Base-by-base conservation (phyloP, 805 yeast species). In the Pichia heedii region DNA sequence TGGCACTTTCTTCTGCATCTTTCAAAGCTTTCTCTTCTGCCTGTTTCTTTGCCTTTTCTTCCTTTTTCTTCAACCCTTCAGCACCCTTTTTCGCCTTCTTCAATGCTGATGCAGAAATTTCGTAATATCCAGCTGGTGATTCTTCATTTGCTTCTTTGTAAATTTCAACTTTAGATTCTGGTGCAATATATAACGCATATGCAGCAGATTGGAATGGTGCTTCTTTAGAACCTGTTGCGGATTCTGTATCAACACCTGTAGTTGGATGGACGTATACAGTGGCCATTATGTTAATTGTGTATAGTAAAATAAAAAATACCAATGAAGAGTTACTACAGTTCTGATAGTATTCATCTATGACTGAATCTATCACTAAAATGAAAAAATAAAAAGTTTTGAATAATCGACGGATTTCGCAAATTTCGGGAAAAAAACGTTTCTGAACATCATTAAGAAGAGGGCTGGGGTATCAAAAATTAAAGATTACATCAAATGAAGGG, bases 41-140 rank as follows among this genome's bases (percentile, higher is more conserved):
- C 32, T 73, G 77, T 52, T 72, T 69, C 51, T 76, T 76, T 38
- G 76, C 77, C 68, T 82, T 83, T 49, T 79, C 87, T 41, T 70
- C 75, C 64, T 81, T 84, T 70, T 89, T 90, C 67, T 77, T 86
- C 50, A 93, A 69, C 5, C 95, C 90, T 29, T 89, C 97, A 45
- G 84, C 93, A 47, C 96, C 97, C 65, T 93, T 93, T 66, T 85
- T 86, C 55, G 97, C 97, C 68, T 90, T 93, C 70, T 93, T 93
- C 60, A 90, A 68, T 7, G 96, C 97, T 42, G 94, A 80, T 5
- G 96, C 87, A 16, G 88, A 71, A 59, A 94, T 89, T 56, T 83
- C 90, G 53, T 69, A 75, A 60, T 75, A 90, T 26, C 66, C 79
- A 34, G 73, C 49, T n/a, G 54, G 55, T 40, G 74, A 83, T 49